Conservation (phyloP, 371 early-diverging fungal species). For the Lichtheimia ornata region DNA sequence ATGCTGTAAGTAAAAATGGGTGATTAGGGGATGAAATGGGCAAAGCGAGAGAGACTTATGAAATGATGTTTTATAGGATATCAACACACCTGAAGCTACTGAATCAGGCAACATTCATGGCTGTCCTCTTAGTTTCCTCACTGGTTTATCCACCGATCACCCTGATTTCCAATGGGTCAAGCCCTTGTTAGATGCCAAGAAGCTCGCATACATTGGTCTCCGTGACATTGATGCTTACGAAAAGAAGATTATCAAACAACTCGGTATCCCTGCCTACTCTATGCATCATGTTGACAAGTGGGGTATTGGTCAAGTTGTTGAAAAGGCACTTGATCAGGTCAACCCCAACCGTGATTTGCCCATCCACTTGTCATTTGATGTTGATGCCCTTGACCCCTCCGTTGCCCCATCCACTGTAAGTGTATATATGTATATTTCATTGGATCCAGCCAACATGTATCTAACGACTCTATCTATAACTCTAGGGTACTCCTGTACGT, state of each 20-base stretch:
- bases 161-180: conserved; percentile 85
- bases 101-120: conserved; percentile 96
- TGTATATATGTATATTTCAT: not conserved
- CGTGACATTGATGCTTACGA: conserved; percentile 93
- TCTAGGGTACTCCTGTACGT: conserved; percentile 93
- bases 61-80: conserved; percentile 61
- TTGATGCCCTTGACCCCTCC: conserved; percentile 15
- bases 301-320: conserved; percentile 92
- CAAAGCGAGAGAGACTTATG: not conserved
- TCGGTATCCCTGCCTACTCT: conserved; percentile 89
- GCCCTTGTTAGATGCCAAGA: conserved; percentile 72
- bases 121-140: conserved; percentile 90
- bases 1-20: conserved; percentile 72
- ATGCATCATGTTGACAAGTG: conserved; percentile 97
- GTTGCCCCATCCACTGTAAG: conserved; percentile 49
- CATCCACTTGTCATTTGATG: conserved; percentile 71
- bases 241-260: conserved; percentile 77
- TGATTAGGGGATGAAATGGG: not conserved
- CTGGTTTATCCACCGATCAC: conserved; percentile 76
- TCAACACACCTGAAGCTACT: conserved; percentile 91
- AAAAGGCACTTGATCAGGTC: conserved; percentile 92
- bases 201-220: conserved; percentile 95
- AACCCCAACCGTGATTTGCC: conserved; percentile 81
- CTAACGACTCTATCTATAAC: not conserved
- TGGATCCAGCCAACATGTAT: not conserved